Base-by-base conservation (phyloP, 2,329 filamentous ascomycete species). In the Pestalotiopsis sp. region DNA sequence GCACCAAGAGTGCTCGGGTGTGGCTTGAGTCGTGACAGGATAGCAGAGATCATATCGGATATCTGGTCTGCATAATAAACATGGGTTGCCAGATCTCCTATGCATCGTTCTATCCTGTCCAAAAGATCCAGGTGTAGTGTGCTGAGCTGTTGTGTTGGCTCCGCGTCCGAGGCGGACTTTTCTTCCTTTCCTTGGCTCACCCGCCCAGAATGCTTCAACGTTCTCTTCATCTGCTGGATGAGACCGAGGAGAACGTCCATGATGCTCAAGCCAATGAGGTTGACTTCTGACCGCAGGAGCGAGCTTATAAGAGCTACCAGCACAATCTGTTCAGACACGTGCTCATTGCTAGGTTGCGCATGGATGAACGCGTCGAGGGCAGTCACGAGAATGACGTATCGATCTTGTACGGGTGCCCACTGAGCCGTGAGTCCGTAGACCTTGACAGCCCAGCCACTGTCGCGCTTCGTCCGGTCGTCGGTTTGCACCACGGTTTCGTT, bases 11-110 rank as follows among this genome's bases (percentile, higher is more conserved):
- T 78, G 71, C 83, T 86, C 20, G 78, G 82, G 1, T 82, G 79
- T 3, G 94, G 93, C 79, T 93, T 96, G 38, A 98, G 85, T 23
- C 94, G 91, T 38, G 88, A 83, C 17, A 98, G 82, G 59, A 98
- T 91, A 0, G 93, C 90, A 23, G 90, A 88, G 65, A 98, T 90
- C 94, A 98, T 98, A 80, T 99, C 96, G 1, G 93, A 91, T 67
- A 98, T 93, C 80, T 99, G 96, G 74, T 98, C 95, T 1, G 93
- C 93, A 78, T 99, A 99, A 83, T 99, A 99, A 39, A 98, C 91
- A 77, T 99, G 96, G 0, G 93, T 97, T 2, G 95, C 94, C 36
- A 99, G 84, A 77, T 95, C 90, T n/a, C 94, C 94, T 70, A 98
- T 94, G 80, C 93, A 97, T 73, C 88, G 86, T 77, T 96, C 91